Conservation (phyloP, 2,329 filamentous ascomycete genomes). For the Trichocomaceae sp. region DNA sequence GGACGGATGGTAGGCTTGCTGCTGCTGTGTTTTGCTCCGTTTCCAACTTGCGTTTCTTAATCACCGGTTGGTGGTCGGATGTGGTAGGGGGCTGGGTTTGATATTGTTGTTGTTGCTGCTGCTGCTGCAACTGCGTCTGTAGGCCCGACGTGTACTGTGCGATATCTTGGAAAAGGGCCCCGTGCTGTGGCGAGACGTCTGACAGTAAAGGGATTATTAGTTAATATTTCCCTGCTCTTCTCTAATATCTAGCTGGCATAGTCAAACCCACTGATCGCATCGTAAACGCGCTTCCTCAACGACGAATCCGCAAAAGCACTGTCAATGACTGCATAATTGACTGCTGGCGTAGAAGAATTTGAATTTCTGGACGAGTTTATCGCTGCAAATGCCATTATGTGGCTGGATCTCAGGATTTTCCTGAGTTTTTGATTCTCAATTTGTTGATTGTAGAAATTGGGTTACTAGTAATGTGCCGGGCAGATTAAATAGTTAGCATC, state of each 20-base stretch:
- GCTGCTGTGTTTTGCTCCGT: constrained; percentile 28
- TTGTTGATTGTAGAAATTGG: neutral
- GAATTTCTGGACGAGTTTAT: constrained; percentile 15
- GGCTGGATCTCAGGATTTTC: neutral
- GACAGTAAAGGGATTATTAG: constrained; percentile 11
- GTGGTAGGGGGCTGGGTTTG: constrained; percentile 18
- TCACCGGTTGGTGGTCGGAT: constrained; percentile 29
- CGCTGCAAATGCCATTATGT: constrained; percentile 34
- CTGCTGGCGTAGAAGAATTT: constrained; percentile 7
- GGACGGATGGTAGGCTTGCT: constrained; percentile 20
- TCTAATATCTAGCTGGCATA: neutral
- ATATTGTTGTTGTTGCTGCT: constrained; percentile 23
- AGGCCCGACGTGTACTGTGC: constrained; percentile 34
- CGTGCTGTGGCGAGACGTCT: constrained; percentile 34
- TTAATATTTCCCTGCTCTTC: constrained; percentile 1
- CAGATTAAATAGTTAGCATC: no score
- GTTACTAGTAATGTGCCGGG: neutral
- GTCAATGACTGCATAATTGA: constrained; percentile 30
- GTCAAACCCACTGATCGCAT: constrained; percentile 37
- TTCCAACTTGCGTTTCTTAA: constrained; percentile 47
- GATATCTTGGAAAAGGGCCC: constrained; percentile 44
- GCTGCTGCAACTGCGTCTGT: constrained; percentile 21
- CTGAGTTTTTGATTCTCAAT: neutral
- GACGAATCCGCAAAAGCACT: constrained; percentile 36
- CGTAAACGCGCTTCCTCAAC: constrained; percentile 37